Base-by-base conservation (phyloP, 345 rosid genomes). In the rapeseed (Brassica napus) region DNA sequence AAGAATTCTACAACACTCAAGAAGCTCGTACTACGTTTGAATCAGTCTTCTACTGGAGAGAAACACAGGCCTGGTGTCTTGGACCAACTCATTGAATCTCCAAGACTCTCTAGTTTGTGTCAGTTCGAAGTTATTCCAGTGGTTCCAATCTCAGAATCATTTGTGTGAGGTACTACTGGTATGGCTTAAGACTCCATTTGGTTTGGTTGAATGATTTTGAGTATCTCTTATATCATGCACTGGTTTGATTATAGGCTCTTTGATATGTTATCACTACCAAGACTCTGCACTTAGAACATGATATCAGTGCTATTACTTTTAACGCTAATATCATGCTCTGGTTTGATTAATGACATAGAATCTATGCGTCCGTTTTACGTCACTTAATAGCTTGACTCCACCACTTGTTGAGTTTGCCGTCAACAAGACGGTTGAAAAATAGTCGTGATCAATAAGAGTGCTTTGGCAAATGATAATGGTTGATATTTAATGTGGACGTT, bases 11-110 rank as follows among this genome's bases (percentile, higher is more conserved):
- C 73, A 10, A 67, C 67, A 15, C 60, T 75, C n/a, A 39, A 39
- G 59, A 75, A 75, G 59, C 73, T 75, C 31, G 42, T 35, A 1
- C 68, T 76, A 37, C 68, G 60, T 12, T 68, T 76, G 68, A 3
- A 68, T 28, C 61, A 68, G 71, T 34, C 65, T 57, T 24, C 18
- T n/a, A n/a, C 31, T 34, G 26, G 26, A 66, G 16, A 14, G 39
- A 55, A 66, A 67, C 60, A 58, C 23, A 9, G 16, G 31, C 61
- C 73, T 16, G 44, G 47, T 8, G 10, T 58, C 59, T 12, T 68
- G 68, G 61, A 76, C 44, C 68, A 44, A 59, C 49, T 76, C 52
- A 4, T 44, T 0, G 52, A 76, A 6, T 68, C 60, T 68, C 68
- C 62, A 1, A 37, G 58, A 11, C 18, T 31, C 2, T 58, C 73